phyloP scores from a whole-genome alignment of 2,329 filamentous ascomycete genomes.

The Xylariaceae sp. region DNA sequence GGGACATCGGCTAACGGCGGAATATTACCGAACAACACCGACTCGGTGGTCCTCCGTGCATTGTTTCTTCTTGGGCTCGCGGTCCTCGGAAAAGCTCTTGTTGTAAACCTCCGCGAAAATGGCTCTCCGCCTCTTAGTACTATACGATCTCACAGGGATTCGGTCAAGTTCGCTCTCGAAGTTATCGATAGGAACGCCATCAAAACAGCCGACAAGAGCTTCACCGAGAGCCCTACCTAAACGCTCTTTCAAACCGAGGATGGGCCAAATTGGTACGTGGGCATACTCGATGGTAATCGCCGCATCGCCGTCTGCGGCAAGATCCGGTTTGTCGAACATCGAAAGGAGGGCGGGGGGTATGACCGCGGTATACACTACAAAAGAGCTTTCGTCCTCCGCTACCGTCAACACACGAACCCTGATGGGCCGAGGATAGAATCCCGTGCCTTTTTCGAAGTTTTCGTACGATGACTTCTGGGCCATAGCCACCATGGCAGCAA shows the following conservation, averaged over 20 bases:
- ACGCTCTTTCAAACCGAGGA: conserved; percentile 50
- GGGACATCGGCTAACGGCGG: neutral
- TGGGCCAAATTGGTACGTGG: conserved; percentile 49
- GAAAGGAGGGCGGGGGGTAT: conserved; percentile 45
- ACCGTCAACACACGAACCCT: conserved; percentile 45
- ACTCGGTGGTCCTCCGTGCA: conserved; percentile 22
- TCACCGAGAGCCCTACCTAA: conserved; percentile 48
- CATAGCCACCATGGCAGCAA: conserved; percentile 51
- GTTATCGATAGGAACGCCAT: conserved; percentile 40
- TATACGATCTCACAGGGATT: conserved; percentile 9
- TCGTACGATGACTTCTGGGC: conserved; percentile 51
- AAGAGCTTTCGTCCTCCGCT: conserved; percentile 44
- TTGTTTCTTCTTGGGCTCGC: conserved; percentile 14
- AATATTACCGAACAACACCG: conserved; percentile 5
- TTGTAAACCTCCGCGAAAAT: conserved; percentile 30
- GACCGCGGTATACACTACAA: conserved; percentile 49
- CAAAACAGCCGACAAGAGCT: conserved; percentile 44
- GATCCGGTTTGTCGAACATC: conserved; percentile 46
- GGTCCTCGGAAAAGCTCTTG: conserved; percentile 31
- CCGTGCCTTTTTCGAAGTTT: conserved; percentile 18
- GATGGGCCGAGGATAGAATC: conserved; percentile 36
- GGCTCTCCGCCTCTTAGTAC: conserved; percentile 27
- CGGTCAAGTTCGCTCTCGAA: conserved; percentile 34
- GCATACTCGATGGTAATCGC: conserved; percentile 44
- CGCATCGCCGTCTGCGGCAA: conserved; percentile 32